Percentiles rank a stretch among this genome's conserved stretches.
These are phyloP conservation scores for Metschnikowia drakensbergensis DNA, from an alignment of 805 yeast genomes.

Conservation along the genomic window DNA sequence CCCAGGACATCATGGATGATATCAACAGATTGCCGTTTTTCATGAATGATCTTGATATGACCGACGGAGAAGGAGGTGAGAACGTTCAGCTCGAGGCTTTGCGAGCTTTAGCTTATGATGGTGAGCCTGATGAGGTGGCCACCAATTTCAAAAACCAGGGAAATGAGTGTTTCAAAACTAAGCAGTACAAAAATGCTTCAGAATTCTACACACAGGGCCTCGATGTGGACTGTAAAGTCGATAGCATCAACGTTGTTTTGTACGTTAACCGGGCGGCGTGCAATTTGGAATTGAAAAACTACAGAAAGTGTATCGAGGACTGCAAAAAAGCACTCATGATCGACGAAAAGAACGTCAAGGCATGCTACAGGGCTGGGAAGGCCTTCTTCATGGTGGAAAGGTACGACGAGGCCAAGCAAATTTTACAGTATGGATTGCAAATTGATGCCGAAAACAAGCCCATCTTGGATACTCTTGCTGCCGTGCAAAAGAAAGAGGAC, in stretches of 20 bases:
- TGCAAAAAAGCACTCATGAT: conserved; percentile 64
- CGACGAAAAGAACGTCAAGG: conserved; percentile 74
- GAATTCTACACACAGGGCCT: conserved; percentile 78
- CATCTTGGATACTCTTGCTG: conserved; percentile 43
- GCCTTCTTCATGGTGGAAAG: conserved; percentile 70
- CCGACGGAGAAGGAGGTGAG: conserved; percentile 73
- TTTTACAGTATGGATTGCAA: conserved; percentile 60
- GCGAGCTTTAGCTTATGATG: conserved; percentile 88
- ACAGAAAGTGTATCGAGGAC: conserved; percentile 81
- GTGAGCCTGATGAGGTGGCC: conserved; percentile 91
- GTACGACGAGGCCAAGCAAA: conserved; percentile 66
- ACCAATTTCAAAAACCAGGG: conserved; percentile 89
- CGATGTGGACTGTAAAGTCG: conserved; percentile 60
- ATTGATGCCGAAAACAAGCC: conserved; percentile 60
- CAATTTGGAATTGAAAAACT: conserved; percentile 80
- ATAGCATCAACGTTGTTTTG: conserved; percentile 56
- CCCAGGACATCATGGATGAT: conserved; percentile 74
- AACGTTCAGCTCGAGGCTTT: conserved; percentile 80
- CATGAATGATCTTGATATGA: conserved; percentile 81
- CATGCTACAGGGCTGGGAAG: conserved; percentile 77
- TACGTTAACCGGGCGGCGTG: conserved; percentile 87
- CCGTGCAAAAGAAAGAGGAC: conserved; percentile 36
- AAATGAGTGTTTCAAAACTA: conserved; percentile 74
- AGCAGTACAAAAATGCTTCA: conserved; percentile 71
- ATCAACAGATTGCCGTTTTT: conserved; percentile 86